These are phyloP conservation scores for Sabuloglossum arenarium DNA, from an alignment of 495 filamentous ascomycete genomes.

Conservation along the genomic window DNA sequence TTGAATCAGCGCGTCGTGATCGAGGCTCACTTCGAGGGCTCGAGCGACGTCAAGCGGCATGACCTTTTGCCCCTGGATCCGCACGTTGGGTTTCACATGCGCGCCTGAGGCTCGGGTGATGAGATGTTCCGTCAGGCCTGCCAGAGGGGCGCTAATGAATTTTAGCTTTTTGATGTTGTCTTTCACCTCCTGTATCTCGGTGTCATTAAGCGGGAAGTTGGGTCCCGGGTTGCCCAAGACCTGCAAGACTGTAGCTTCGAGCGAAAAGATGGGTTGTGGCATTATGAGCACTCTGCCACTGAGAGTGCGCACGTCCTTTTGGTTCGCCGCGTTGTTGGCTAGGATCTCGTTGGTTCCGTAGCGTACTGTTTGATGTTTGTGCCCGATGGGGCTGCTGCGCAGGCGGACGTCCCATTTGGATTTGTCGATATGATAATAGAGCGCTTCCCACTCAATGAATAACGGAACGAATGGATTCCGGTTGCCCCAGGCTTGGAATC, in stretches of 20 bases:
- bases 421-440: conserved; percentile 26
- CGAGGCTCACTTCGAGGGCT: too few relatives aligned
- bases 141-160: conserved; percentile 21
- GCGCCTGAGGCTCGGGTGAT: neutral
- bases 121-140: conserved; percentile 6
- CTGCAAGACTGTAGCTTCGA: conserved; percentile 16
- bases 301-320: conserved; percentile 15
- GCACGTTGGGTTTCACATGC: neutral
- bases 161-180: conserved; percentile 9
- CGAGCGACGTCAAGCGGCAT: too few relatives aligned
- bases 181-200: neutral
- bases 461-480: conserved; percentile 28
- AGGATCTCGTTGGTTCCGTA: conserved; percentile 10
- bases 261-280: conserved; percentile 22
- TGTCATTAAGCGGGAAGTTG: conserved; percentile 8
- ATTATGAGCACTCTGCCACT: conserved; percentile 23
- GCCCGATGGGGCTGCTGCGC: neutral
- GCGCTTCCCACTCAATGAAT: conserved; percentile 31
- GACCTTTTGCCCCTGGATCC: neutral
- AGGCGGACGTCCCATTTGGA: conserved; percentile 15
- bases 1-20: too few relatives aligned
- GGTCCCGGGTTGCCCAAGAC: conserved; percentile 14
- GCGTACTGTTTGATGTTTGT: conserved; percentile 3
- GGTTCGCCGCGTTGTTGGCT: neutral
- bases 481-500: conserved; percentile 17